These are phyloP conservation scores for Afroboletus lepidellus DNA, from an alignment of 1,284 basidiomycete species.

Conservation along the genomic window DNA sequence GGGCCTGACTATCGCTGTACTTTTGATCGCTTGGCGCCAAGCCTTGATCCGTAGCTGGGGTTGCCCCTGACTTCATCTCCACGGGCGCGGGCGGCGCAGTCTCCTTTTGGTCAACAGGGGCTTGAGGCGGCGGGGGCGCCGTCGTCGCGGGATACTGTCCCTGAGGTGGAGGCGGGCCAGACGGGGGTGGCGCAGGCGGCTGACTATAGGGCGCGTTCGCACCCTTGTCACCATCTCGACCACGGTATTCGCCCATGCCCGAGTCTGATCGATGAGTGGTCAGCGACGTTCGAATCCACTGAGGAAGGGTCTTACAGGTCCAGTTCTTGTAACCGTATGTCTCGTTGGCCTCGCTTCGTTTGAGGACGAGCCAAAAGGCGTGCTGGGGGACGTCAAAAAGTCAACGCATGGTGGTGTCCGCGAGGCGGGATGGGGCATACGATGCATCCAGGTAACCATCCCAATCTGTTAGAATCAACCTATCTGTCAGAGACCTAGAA, in stretches of 20 bases:
- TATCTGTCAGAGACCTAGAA: neutral
- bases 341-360: slow-evolving; percentile 71
- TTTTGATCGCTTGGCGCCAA: slow-evolving; percentile 1
- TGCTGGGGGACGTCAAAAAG: slow-evolving; percentile 34
- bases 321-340: slow-evolving; percentile 67
- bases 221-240: neutral
- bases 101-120: slow-evolving; percentile 17
- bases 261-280: slow-evolving; percentile 3
- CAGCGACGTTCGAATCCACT: neutral
- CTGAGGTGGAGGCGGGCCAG: neutral
- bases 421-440: slow-evolving; percentile 32
- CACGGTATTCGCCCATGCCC: slow-evolving; percentile 24
- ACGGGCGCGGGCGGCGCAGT: neutral
- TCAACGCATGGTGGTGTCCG: neutral
- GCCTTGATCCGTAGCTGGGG: neutral
- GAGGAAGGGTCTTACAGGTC: slow-evolving; percentile 44
- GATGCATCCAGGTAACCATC: slow-evolving; percentile 71
- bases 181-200: neutral
- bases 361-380: slow-evolving; percentile 67
- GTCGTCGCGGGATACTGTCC: neutral
- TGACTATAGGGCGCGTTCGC: neutral
- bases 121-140: neutral
- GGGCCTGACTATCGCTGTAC: neutral
- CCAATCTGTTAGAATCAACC: slow-evolving; percentile 45
- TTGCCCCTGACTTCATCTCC: neutral